A percentile compares a stretch with the other conserved stretches of the same genome.
phyloP scores from a whole-genome alignment of 1,139 yeast species.

The Candida pseudocylindracea region DNA sequence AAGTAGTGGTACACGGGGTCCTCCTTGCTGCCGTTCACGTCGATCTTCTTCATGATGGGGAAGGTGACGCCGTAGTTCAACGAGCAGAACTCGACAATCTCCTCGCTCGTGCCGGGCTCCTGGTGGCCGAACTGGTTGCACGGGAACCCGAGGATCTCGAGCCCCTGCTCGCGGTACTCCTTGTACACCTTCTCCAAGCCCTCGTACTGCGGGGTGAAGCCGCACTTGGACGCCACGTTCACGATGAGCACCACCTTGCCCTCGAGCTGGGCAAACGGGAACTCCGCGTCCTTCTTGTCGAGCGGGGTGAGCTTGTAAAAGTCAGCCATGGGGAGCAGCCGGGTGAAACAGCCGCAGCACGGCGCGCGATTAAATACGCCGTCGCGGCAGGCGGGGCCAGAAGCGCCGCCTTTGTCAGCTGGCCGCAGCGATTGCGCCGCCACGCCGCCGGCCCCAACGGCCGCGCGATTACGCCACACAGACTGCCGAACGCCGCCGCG shows the following conservation, averaged over 20 bases:
- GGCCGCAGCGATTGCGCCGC: too few relatives aligned
- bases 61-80: conserved; percentile 38
- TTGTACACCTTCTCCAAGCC: conserved; percentile 13
- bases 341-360: too few relatives aligned
- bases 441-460: too few relatives aligned
- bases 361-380: too few relatives aligned
- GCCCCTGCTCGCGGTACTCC: conserved; percentile 11
- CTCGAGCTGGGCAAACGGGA: conserved; percentile 7
- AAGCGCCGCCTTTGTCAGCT: too few relatives aligned
- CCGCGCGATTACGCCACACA: too few relatives aligned
- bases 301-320: conserved; percentile 28
- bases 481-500: too few relatives aligned
- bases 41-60: conserved; percentile 72
- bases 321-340: conserved; percentile 8
- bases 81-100: conserved; percentile 16
- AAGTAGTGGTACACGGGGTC: conserved; percentile 67
- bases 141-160: conserved; percentile 18
- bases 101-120: conserved; percentile 20
- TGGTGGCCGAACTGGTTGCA: conserved; percentile 39
- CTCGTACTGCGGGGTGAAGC: conserved; percentile 18
- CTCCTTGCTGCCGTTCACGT: conserved; percentile 68
- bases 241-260: conserved; percentile 17
- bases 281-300: conserved; percentile 25
- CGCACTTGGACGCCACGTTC: conserved; percentile 23
- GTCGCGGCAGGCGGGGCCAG: too few relatives aligned